Evolutionary conservation across 805 yeast genomes (phyloP), one percentile per base, ranked within the genome.

Genomic region (Tetrapisispora arboricola): DNA sequence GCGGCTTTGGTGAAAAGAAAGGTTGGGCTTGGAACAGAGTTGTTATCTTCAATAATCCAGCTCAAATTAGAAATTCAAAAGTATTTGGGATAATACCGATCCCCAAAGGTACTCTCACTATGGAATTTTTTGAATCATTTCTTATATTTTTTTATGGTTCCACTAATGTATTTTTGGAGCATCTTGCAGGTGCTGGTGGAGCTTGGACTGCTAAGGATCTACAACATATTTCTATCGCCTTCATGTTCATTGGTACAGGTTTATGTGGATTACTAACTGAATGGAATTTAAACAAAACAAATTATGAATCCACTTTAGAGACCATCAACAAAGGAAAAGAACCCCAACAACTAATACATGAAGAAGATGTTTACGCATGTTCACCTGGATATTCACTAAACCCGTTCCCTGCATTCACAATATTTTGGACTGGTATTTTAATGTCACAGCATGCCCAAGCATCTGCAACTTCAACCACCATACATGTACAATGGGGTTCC

Each of bases 401-500:
- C 58, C 96, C 96, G 26, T 86, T 92, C 74, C 96, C 97, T 3
- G 78, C 84, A 1, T 75, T 92, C 49, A 86, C 94, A 2, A 84
- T 92, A 26, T 92, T 84, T 65, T 92, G 96, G 95, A 92, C 97
- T 1, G 98, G 98, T 22, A 72, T 81, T 12, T 70, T 92, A 46
- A 92, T 92, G 98, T 87, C 96, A 1, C 85, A 82, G 61, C 98
- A 92, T 63, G 78, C 77, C 30, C 98, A 92, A 63, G 83, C 88
- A 6, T 80, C 92, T 1, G 67, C 59, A 40, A 71, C 82, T 25
- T 79, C 96, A 2, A 86, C 96, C 2, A 67, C 63, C 15, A 75
- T 92, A 46, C 98, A 92, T 60, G 66, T 73, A 40, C 96, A 87
- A 63, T 92, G 98, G 98, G 98, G 98, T 7, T 71, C 73, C 43